Evolutionary conservation across 768 basidiomycete genomes (phyloP), one percentile per base, ranked within the genome.

Genomic region (Mycena venus): DNA sequence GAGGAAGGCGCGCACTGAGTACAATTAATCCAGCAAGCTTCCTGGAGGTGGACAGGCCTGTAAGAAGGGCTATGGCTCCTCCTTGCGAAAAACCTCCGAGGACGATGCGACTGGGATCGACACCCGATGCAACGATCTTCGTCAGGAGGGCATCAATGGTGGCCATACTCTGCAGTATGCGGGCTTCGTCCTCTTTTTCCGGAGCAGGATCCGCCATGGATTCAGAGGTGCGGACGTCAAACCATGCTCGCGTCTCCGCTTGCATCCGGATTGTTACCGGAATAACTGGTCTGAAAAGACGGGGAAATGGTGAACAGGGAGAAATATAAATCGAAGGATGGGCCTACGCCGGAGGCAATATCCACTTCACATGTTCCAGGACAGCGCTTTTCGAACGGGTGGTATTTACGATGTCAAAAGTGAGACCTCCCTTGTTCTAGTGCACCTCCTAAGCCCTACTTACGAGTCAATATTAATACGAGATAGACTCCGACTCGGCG

Each of bases 71-170:
- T 59, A 90, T 84, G 5, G 86, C 87, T 67, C 84, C 86, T 25
- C 88, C 89, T 74, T 90, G 89, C 44, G 82, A 85, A 75, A 90
- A 87, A 7, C 90, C 90, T 21, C 89, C 89, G 2, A 91, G 75
- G 3, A 89, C 82, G 63, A 90, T 86, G 66, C 86, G 82, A 56
- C 83, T 80, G 32, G 85, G 79, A 34, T 84, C 82, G 29, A 88
- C 83, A 3, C 86, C 86, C 10, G 81, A 80, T 40, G 86, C 86
- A 19, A 87, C 81, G 68, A 90, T 85, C 17, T 80, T 80, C 4
- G 82, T 79, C 69, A 91, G 84, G 49, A 91, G 75, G 4, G 77
- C 69, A 53, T 86, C 83, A 65, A 91, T 75, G 1, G 82, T 68
- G 11, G 77, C 76, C 9, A 85, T 81, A 14, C 86, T 83, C 0